Evolutionary conservation across 2,329 filamentous ascomycete genomes (phyloP).

Genomic region (Biscogniauxia sp.): DNA sequence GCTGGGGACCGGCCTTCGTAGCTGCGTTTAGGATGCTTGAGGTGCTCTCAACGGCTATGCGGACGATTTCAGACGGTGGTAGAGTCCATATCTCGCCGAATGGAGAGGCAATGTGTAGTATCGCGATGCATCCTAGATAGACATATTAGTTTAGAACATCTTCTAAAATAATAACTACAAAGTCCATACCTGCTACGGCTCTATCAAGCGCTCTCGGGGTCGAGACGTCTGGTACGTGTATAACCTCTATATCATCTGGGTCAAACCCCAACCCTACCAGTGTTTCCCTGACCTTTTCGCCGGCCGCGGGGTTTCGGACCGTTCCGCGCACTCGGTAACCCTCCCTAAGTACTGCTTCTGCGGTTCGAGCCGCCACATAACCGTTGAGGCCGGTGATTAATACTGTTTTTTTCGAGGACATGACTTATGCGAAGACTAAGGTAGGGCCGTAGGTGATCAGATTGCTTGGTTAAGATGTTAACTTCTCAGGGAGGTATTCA

Average conservation of each 20-base stretch:
- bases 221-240: conserved; percentile 26
- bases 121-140: conserved; percentile 25
- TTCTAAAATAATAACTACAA: neutral
- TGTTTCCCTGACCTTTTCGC: conserved; percentile 24
- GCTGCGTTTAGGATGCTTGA: conserved; percentile 23
- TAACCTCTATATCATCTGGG: conserved; percentile 22
- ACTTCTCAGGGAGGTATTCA: neutral
- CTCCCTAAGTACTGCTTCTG: conserved; percentile 22
- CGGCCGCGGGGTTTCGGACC: conserved; percentile 25
- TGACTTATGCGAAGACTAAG: neutral
- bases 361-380: conserved; percentile 29
- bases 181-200: conserved; percentile 23
- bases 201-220: conserved; percentile 19
- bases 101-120: conserved; percentile 28
- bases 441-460: neutral
- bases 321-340: conserved; percentile 30
- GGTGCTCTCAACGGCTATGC: conserved; percentile 22
- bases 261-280: conserved; percentile 21
- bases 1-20: conserved; percentile 13
- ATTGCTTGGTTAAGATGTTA: neutral
- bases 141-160: neutral
- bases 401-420: conserved; percentile 12
- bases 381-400: conserved; percentile 33
- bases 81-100: conserved; percentile 22
- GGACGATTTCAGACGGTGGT: conserved; percentile 23